phyloP scores from a whole-genome alignment of 768 basidiomycete species.

The Leccinum disarticulatum region DNA sequence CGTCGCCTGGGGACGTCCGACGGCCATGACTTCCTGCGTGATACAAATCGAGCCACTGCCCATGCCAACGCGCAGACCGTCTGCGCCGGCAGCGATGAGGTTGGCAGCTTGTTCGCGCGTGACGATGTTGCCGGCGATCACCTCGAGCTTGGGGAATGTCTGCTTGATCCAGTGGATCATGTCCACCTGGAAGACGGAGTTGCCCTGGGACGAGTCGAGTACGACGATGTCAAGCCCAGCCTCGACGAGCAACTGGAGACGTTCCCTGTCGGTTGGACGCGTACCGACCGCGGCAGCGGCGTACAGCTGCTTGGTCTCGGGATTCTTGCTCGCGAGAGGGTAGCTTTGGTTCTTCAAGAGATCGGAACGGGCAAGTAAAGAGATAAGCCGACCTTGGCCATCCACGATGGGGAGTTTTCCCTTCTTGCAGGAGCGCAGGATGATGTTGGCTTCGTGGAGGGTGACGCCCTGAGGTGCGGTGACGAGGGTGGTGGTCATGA shows the following conservation, averaged over 20 bases:
- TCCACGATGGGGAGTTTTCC: conserved; percentile 93
- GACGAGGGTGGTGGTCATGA: conserved; percentile 90
- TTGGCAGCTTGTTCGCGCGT: conserved; percentile 95
- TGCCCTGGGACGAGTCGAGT: conserved; percentile 95
- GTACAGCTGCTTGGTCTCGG: conserved; percentile 90
- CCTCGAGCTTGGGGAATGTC: conserved; percentile 82
- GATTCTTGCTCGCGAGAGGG: conserved; percentile 91
- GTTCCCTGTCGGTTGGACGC: conserved; percentile 81
- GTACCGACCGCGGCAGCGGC: conserved; percentile 96
- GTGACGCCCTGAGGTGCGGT: conserved; percentile 89
- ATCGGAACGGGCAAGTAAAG: conserved; percentile 94
- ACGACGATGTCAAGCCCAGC: conserved; percentile 95
- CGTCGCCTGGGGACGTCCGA: conserved; percentile 95
- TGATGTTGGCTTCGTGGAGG: conserved; percentile 86
- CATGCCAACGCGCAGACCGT: conserved; percentile 96
- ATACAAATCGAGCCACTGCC: conserved; percentile 98
- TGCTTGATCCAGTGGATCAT: conserved; percentile 94
- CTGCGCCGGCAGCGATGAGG: conserved; percentile 92
- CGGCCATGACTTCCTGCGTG: conserved; percentile 99
- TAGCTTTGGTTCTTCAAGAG: conserved; percentile 96
- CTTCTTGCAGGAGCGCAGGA: conserved; percentile 95
- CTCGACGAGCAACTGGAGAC: conserved; percentile 82
- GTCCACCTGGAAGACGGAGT: conserved; percentile 89
- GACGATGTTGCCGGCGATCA: conserved; percentile 97
- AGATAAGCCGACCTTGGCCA: conserved; percentile 59